Percentiles rank a stretch among this genome's conserved stretches.
phyloP scores from a whole-genome alignment of 495 filamentous ascomycete species.

The Eremomyces bilateralis region DNA sequence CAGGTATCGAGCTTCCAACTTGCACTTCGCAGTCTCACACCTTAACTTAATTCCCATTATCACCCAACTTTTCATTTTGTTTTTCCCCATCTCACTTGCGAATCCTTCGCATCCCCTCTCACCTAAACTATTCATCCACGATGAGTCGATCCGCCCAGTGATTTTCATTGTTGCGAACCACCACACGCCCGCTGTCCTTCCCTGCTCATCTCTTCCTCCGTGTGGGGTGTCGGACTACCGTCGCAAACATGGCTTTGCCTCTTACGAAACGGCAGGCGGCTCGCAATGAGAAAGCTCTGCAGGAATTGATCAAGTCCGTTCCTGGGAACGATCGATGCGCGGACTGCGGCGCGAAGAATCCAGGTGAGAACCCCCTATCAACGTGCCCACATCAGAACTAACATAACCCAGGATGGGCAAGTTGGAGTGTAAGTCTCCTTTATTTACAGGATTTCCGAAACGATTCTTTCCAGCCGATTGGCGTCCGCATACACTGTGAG shows the following conservation, averaged over 20 bases:
- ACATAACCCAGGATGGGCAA: conserved; percentile 65
- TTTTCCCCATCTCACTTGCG: background rate
- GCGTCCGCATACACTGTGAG: background rate
- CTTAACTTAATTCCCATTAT: no score
- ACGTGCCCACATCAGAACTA: conserved; percentile 5
- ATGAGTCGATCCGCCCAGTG: no score
- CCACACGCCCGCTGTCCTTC: background rate
- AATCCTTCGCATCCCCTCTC: background rate
- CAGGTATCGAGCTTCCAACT: no score
- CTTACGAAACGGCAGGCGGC: conserved; percentile 87
- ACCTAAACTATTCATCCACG: background rate
- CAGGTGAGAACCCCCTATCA: conserved; percentile 38
- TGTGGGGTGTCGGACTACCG: background rate
- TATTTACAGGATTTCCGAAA: no score
- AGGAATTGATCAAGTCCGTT: conserved; percentile 71
- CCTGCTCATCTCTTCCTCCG: background rate
- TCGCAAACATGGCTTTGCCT: conserved; percentile 25
- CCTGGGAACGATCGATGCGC: conserved; percentile 90
- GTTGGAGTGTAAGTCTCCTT: conserved; percentile 72
- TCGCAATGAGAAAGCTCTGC: conserved; percentile 81
- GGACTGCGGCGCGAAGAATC: conserved; percentile 79
- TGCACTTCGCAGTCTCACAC: no score
- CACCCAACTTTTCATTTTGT: background rate
- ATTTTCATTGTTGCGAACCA: no score
- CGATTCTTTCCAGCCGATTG: no score